Conservation (phyloP, 1,284 basidiomycete genomes). For the Rhodotorula sp. region DNA sequence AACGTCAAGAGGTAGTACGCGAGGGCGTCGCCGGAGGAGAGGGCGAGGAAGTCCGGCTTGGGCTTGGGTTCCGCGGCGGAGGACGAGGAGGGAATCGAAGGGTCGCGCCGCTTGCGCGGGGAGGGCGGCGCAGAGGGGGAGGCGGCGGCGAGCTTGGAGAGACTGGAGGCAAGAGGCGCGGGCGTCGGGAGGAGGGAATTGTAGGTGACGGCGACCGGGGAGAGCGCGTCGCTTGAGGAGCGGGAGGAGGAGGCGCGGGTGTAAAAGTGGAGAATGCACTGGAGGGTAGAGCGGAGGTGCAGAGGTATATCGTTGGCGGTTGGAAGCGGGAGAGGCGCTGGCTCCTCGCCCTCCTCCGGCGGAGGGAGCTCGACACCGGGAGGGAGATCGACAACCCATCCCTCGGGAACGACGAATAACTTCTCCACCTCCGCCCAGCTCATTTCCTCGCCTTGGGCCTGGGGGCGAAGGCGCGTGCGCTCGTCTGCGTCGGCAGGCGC, state of each 20-base stretch:
- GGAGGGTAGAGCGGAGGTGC: constrained; percentile 21
- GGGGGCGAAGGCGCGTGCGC: constrained; percentile 29
- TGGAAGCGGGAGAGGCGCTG: constrained; percentile 7
- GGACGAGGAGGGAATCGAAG: background rate
- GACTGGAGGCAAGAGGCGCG: constrained; percentile 4
- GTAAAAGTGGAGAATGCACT: constrained; percentile 34
- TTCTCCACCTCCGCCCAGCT: constrained; percentile 29
- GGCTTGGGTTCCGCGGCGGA: background rate
- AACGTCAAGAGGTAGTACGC: constrained; percentile 29
- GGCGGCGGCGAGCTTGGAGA: constrained; percentile 1
- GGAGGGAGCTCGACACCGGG: background rate
- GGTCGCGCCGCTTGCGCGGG: background rate
- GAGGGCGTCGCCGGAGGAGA: constrained; percentile 34
- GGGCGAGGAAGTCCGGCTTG: constrained; percentile 26
- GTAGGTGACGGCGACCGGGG: constrained; percentile 8
- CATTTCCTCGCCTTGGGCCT: constrained; percentile 22
- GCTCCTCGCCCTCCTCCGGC: constrained; percentile 2
- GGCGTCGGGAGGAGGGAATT: constrained; percentile 7
- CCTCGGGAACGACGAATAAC: constrained; percentile 18
- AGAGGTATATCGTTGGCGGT: constrained; percentile 33
- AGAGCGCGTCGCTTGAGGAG: background rate
- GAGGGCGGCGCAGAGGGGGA: background rate
- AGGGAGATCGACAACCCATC: constrained; percentile 7
- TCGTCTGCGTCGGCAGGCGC: constrained; percentile 7
- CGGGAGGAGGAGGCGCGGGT: background rate